Base-by-base conservation (phyloP, 371 early-diverging fungal genomes). In the Lichtheimia hyalospora region DNA sequence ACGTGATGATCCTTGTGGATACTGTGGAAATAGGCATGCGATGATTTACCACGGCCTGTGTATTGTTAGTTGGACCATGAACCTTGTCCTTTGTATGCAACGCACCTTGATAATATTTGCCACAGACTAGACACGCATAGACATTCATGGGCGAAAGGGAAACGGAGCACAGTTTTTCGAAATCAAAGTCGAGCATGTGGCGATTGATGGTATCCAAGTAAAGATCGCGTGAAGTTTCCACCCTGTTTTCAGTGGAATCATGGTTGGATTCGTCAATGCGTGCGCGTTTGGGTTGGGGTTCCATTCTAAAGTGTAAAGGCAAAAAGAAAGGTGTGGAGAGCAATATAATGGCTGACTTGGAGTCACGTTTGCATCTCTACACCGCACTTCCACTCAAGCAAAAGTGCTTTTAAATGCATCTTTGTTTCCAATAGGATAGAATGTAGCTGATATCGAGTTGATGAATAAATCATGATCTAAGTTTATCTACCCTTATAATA, bases 111-210 rank as follows among this genome's bases (percentile, higher is more conserved):
- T 88, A 96, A 68, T 96, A 99, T 71, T 94, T 96, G 49, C 98
- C 98, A 62, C 98, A 99, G 1, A 96, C 93, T 18, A 99, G 86
- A 67, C 99, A 99, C 0, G 95, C 94, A 68, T 99, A 99, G 1
- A 98, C 94, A 64, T 99, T 99, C 63, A 90, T 68, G 65, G 94
- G 92, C 25, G 94, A 91, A 43, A 98, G 82, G 1, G 96, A 93
- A 0, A 98, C 95, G 0, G 93, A 93, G 74, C 99, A 98, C 15
- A 96, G 87, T 64, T 96, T 95, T 68, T 97, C 98, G 71, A 97
- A 97, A 71, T 99, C 99, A 82, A 98, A 99, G 79, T 99, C 98
- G 25, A 99, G 83, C 81, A 86, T 83, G 64, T 87, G 79, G n/a
- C 98, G 86, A 70, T 94, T 85, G 63, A 96, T 87, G 0, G 85